Evolutionary conservation across 2,329 filamentous ascomycete genomes (phyloP).

Genomic region (Exophiala aquamarina): DNA sequence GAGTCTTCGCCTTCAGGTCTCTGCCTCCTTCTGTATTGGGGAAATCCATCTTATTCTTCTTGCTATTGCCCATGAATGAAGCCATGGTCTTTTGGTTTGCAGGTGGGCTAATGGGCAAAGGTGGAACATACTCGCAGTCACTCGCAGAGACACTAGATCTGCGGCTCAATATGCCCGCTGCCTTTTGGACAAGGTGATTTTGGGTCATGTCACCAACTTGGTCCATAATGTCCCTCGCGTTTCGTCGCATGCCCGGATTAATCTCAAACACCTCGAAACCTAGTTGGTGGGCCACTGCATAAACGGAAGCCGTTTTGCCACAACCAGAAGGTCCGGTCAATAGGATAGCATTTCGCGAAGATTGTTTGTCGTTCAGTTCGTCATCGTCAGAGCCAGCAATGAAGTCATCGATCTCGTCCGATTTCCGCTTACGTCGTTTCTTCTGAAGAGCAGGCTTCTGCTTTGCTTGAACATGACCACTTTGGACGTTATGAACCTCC

Average conservation of each 20-base stretch:
- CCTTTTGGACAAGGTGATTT: slow-evolving; percentile 77
- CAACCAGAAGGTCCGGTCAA: slow-evolving; percentile 86
- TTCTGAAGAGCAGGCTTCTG: slow-evolving; percentile 31
- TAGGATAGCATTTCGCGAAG: slow-evolving; percentile 69
- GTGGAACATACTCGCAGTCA: slow-evolving; percentile 4
- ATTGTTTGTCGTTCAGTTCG: slow-evolving; percentile 55
- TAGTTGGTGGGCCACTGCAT: slow-evolving; percentile 87
- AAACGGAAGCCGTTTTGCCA: slow-evolving; percentile 90
- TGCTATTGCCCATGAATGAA: slow-evolving; percentile 18
- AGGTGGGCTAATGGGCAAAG: slow-evolving; percentile 25
- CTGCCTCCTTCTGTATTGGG: slow-evolving; percentile 13
- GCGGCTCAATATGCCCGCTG: slow-evolving; percentile 15
- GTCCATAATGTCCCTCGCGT: slow-evolving; percentile 85
- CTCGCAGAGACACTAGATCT: slow-evolving; percentile 18
- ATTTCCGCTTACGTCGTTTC: slow-evolving; percentile 65
- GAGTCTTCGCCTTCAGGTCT: slow-evolving; percentile 42
- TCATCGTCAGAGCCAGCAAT: slow-evolving; percentile 79
- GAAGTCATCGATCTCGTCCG: slow-evolving; percentile 75
- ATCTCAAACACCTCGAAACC: slow-evolving; percentile 96
- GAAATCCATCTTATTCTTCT: slow-evolving; percentile 26
- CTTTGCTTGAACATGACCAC: slow-evolving; percentile 40
- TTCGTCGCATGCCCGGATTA: slow-evolving; percentile 78
- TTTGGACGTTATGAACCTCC: slow-evolving; percentile 74
- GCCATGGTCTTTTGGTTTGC: slow-evolving; percentile 30
- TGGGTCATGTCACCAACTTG: slow-evolving; percentile 94